A percentile compares a stretch with the other conserved stretches of the same genome.
Conservation (phyloP, 257 asterid species). For the Apocynum venetum region DNA sequence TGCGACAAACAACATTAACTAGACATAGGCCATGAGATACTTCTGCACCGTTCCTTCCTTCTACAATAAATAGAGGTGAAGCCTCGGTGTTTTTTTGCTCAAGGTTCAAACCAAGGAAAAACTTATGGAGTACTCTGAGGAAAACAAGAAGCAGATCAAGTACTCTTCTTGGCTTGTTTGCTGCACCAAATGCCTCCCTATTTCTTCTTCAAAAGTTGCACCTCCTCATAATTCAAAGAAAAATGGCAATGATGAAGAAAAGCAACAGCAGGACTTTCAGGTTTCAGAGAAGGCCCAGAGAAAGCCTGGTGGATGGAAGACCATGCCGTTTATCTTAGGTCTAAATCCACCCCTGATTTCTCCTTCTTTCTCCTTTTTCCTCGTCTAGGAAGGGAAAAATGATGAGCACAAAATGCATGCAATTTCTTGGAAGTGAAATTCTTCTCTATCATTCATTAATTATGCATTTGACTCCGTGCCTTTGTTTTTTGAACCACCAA, state of each 20-base stretch:
- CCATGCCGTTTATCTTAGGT: slow-evolving; percentile 76
- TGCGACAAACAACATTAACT: not conserved
- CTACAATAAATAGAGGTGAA: not conserved
- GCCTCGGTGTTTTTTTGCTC: no score
- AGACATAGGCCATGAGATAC: not conserved
- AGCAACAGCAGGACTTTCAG: slow-evolving; percentile 6
- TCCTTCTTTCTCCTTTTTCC: not conserved
- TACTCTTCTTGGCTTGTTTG: slow-evolving; percentile 35
- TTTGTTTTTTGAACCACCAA: no score
- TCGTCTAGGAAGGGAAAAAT: no score
- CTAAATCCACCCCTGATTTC: not conserved
- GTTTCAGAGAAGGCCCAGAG: slow-evolving; percentile 5
- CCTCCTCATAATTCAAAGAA: slow-evolving; percentile 21
- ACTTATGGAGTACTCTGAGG: not conserved
- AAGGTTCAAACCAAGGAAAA: no score
- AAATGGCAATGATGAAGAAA: slow-evolving; percentile 36
- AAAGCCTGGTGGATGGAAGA: slow-evolving; percentile 64
- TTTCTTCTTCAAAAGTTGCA: slow-evolving; percentile 24
- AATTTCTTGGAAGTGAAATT: not conserved
- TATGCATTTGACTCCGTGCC: not conserved
- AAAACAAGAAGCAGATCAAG: slow-evolving; percentile 18
- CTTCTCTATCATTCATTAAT: not conserved
- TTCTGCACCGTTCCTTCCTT: not conserved
- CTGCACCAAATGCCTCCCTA: slow-evolving; percentile 33
- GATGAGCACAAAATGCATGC: not conserved